Evolutionary conservation across 2,329 filamentous ascomycete species (phyloP), one percentile per base, ranked within the genome.

Genomic region (Neophaeococcomyces mojaviensis): DNA sequence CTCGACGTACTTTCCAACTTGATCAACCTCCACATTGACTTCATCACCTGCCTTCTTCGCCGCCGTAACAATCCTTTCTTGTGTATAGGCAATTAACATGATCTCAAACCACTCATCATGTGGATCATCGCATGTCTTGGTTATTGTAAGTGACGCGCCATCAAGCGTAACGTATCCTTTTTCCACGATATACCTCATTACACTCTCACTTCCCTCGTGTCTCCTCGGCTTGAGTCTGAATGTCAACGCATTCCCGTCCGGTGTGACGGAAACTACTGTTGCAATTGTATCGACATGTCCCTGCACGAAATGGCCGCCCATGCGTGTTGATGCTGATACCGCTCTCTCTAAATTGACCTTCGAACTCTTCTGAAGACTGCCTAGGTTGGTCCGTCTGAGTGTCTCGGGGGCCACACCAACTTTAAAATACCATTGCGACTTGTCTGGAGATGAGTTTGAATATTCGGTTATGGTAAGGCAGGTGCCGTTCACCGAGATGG

Each of bases 281-380:
- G 90, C 92, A 32, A 84, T 81, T 9, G 88, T 90, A 67, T 98
- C 94, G 50, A 98, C 90, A 66, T 98, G 92, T 33, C 92, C 92
- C 69, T 98, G 94, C 26, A 97, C 90, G 60, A 97, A 95, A 69
- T 98, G 92, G 0, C 92, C 92, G 38, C 94, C 92, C 88, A 98
- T 97, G 46, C 92, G 86, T 37, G 90, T 96, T 59, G 85, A 79
- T 3, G 88, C 88, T 15, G 85, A 84, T 44, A 98, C 89, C 3
- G 92, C 90, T 13, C 92, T 82, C 73, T 98, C 92, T 44, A 98
- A 82, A 66, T 98, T 98, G 55, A 97, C 89, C 18, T 71, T 72
- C 50, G 81, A 84, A 34, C 73, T 73, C 50, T 78, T 63, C 39
- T 69, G 67, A 44, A 98, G 74, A 16, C 72, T 72, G 51, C 89